phyloP scores from a whole-genome alignment of 2,329 filamentous ascomycete species.

The Aureobasidium uvarum region DNA sequence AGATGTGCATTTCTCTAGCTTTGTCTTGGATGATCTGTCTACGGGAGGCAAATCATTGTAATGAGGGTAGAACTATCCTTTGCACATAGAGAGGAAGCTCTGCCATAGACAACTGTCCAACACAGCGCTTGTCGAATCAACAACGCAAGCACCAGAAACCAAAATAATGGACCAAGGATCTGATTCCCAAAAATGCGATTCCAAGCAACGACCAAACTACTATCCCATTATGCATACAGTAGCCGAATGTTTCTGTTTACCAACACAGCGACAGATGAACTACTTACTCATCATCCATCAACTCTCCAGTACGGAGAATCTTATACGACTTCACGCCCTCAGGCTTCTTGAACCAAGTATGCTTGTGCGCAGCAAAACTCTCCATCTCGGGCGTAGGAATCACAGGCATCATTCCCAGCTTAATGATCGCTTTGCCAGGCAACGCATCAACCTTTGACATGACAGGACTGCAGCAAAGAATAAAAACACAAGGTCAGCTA shows the following conservation, averaged over 20 bases:
- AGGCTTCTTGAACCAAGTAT: slow-evolving; percentile 47
- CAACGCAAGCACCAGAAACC: no score
- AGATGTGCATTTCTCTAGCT: no score
- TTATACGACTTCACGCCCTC: slow-evolving; percentile 43
- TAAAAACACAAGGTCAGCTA: not conserved
- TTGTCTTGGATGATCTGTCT: no score
- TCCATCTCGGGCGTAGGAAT: slow-evolving; percentile 50
- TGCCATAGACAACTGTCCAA: not conserved
- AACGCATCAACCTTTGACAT: slow-evolving; percentile 38
- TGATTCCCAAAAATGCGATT: no score
- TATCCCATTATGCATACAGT: no score
- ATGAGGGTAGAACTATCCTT: no score
- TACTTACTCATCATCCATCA: slow-evolving; percentile 13
- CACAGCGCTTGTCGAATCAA: not conserved
- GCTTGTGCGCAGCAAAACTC: slow-evolving; percentile 45
- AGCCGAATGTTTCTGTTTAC: not conserved
- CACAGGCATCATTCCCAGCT: slow-evolving; percentile 52
- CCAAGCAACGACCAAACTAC: no score
- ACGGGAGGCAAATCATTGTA: no score
- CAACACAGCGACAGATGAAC: no score
- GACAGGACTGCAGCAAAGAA: slow-evolving; percentile 43
- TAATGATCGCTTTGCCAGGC: slow-evolving; percentile 48
- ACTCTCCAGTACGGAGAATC: slow-evolving; percentile 30
- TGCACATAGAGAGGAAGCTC: no score
- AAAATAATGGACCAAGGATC: no score